Base-by-base conservation (phyloP, 2,329 filamentous ascomycete genomes). In the Fusarium sp. region DNA sequence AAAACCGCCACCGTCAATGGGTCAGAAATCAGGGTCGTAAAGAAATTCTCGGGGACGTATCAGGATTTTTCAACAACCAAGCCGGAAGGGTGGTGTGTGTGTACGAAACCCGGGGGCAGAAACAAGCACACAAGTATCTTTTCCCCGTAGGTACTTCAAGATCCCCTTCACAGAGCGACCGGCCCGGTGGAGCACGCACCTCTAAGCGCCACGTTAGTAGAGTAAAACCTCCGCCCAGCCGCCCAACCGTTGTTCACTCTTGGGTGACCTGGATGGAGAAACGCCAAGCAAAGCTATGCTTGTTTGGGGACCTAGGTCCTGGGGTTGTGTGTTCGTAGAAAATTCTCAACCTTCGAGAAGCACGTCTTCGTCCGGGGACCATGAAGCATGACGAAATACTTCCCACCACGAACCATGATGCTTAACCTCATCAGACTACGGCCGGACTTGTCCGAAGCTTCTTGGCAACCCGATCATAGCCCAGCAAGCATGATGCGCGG, bases 331-430 rank as follows among this genome's bases (percentile, higher is more conserved):
- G 35, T 64, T 57, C 20, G 54, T 51, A 72, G 64, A 78, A 78
- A 75, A 74, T 65, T 74, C 69, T 73, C 66, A 56, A 64, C 66
- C 77, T 79, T 80, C 79, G 74, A 79, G 79, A 80, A 80, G 77
- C 71, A 75, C 76, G 67, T 33, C 51, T 70, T 67, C 66, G 53
- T 75, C 70, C 69, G 70, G 74, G 70, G 60, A 58, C 57, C 56
- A 61, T 39, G 66, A 55, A 66, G 41, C 55, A 69, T 75, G 74
- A 74, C 72, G 70, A 75, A 75, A 66, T 64, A 44, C 50, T 56
- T 68, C 61, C 62, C 73, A 70, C 65, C 61, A 65, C 38, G 63
- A 65, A 67, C 58, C 56, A 70, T 51, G 53, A 67, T 72, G 60
- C 73, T 75, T 75, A 65, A 72, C 58, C 63, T 65, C 67, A 65